These are phyloP conservation scores for Thyridium curvatum DNA, from an alignment of 2,329 filamentous ascomycete species.

Conservation along the genomic window DNA sequence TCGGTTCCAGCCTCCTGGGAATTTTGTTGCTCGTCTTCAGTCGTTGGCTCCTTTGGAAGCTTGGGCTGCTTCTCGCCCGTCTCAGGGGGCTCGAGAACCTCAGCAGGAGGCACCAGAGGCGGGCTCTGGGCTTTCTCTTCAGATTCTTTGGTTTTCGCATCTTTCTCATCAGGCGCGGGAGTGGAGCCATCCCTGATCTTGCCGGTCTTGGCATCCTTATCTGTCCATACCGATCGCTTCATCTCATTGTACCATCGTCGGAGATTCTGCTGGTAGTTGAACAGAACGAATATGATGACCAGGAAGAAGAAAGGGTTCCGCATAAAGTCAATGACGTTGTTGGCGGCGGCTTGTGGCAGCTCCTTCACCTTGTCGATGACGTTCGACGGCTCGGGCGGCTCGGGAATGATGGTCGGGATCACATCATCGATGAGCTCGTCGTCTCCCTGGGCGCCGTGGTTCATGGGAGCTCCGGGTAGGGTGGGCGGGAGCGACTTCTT, in stretches of 20 bases:
- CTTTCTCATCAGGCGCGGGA: too few species aligned
- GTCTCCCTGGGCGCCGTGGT: too few species aligned
- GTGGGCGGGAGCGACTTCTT: constrained; percentile 27
- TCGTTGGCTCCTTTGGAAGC: too few species aligned
- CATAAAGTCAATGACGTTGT: constrained; percentile 47
- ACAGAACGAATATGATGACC: constrained; percentile 35
- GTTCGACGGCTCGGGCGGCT: constrained; percentile 26
- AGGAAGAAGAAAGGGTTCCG: constrained; percentile 47
- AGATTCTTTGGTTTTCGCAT: too few species aligned
- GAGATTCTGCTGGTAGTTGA: constrained; percentile 26
- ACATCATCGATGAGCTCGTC: too few species aligned
- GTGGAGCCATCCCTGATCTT: too few species aligned
- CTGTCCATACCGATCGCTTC: constrained; percentile 2
- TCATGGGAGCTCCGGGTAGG: constrained; percentile 21
- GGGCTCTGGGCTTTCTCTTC: too few species aligned
- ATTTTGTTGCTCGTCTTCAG: too few species aligned
- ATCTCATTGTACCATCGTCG: constrained; percentile 10
- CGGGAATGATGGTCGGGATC: constrained; percentile 12
- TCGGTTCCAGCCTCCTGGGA: too few species aligned
- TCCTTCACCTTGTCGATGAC: constrained; percentile 44
- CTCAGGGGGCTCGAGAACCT: too few species aligned
- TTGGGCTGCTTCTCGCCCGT: too few species aligned
- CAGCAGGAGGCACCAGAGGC: too few species aligned
- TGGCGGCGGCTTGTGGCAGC: constrained; percentile 41
- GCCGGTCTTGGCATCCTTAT: constrained; percentile 3